Base-by-base conservation (phyloP, 1,139 yeast genomes). In the Oligophagozyma castellii region DNA sequence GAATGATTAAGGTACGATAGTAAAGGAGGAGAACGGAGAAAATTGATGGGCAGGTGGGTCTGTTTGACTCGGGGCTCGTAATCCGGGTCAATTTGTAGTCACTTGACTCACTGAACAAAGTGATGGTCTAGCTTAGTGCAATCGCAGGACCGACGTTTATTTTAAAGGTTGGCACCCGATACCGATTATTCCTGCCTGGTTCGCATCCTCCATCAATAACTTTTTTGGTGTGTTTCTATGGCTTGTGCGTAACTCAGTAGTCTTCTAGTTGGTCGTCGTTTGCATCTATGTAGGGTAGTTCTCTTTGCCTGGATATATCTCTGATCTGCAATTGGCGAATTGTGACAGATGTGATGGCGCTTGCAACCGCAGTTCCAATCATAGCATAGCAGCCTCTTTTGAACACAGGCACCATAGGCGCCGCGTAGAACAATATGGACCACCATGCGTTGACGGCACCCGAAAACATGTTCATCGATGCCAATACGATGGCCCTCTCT, bases 361-460 rank as follows among this genome's bases (percentile, higher is more conserved):
- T 51, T 3, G 53, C 48, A 2, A 60, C 34, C 0, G 66, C 55
- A 0, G 77, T 70, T 3, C 65, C 70, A 31, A 71, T 44, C 62
- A 71, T 63, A 1, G 77, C 75, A 41, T 62, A 68, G 35, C 70
- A 61, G 15, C 76, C 77, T 26, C 58, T 62, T 30, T 51, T 56
- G 38, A 65, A 69, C 29, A 53, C 52, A 0, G 76, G 76, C 2
- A 61, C 73, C 25, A 62, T 59, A 5, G 61, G 53, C 1, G 73
- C 73, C 12, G 61, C 53, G 39, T 57, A 70, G 42, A 70, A 68
- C 3, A 70, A 32, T 14, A 70, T 42, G 1, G 71, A 62, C 74
- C 75, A 70, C 76, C 76, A 70, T 2, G 75, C 74, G 45, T 69
- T 70, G 10, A 69, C 69, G 2, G 73, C 73, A 42, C 69, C 67